Evolutionary conservation across 352 stramenopile species (phyloP), one percentile per base, ranked within the genome.

Genomic region (Pythium dissotocum): DNA sequence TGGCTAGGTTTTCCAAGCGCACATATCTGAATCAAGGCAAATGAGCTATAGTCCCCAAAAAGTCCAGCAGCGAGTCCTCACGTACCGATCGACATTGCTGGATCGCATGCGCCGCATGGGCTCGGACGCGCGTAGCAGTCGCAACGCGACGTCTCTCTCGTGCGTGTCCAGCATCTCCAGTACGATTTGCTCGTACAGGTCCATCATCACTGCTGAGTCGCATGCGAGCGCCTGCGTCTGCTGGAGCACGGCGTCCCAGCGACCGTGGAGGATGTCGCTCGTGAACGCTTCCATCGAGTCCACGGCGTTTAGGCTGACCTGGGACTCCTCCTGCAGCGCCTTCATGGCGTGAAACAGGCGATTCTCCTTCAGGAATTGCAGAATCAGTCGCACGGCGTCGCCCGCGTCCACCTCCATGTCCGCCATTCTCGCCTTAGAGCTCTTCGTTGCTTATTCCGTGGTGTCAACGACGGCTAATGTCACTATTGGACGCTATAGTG

Each of bases 351-450:
- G 56, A 49, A 91, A 91, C 9, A 98, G 77, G 10, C 86, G 80
- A 70, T 97, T 95, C 76, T 98, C 94, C 60, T 93, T 84, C 40
- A 97, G 82, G 61, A 97, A 98, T 78, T 98, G 90, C 67, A 97
- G 84, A 60, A 98, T 92, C 30, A 98, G 77, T 28, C 90, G 87
- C 59, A 98, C 80, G 54, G 91, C 85, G 63, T 98, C 92, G 64
- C 80, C 74, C 16, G 82, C 77, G 57, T 88, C 78, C 52, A 92
- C 79, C 55, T 92, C 80, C 36, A 90, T 57, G 16, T 75, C 51
- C 46, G 55, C 28, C 38, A 67, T 67, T 33, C 3, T 53, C 61
- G 36, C 33, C 59, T 51, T 24, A 24, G 21, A 24, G 21, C 21
- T 24, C 21, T 24, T 24, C 21, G 21, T 24, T 24, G 0, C 21